These are phyloP conservation scores for Stevia rebaudiana DNA, from an alignment of 140 eudicot genomes.

Conservation along the genomic window DNA sequence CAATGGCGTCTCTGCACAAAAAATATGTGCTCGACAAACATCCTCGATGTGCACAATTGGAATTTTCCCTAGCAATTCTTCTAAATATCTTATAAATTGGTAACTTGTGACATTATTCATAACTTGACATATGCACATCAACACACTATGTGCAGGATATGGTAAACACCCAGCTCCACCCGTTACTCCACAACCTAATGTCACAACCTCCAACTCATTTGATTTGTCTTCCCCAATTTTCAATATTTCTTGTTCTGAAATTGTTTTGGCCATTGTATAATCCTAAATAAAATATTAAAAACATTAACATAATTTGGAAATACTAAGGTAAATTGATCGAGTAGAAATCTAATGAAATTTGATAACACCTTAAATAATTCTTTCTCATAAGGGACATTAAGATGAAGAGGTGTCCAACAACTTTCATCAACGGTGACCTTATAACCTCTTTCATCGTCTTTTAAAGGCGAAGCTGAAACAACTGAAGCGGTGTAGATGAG, in stretches of 20 bases:
- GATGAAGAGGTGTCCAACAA: conserved; percentile 62
- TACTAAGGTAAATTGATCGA: no score
- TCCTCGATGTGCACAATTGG: conserved; percentile 50
- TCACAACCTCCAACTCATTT: conserved; percentile 48
- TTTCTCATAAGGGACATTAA: no score
- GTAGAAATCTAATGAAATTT: no score
- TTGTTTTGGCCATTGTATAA: conserved; percentile 32
- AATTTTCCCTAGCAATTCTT: conserved; percentile 36
- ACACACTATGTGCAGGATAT: neutral
- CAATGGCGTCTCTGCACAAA: conserved; percentile 27
- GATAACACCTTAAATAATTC: no score
- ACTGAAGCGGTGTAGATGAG: conserved; percentile 52
- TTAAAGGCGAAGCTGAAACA: conserved; percentile 51
- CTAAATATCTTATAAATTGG: conserved; percentile 23
- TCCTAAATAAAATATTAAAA: conserved; percentile 15
- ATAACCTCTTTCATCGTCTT: conserved; percentile 45
- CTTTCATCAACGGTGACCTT: conserved; percentile 43
- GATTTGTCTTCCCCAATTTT: conserved; percentile 17
- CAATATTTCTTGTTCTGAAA: conserved; percentile 38
- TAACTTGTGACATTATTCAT: neutral
- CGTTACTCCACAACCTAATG: conserved; percentile 43
- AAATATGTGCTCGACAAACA: conserved; percentile 37
- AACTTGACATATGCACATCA: conserved; percentile 21
- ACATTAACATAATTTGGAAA: no score
- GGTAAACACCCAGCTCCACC: conserved; percentile 34